These are phyloP conservation scores for Mortierella sp. DNA, from an alignment of 371 early-diverging fungal species.

Conservation along the genomic window DNA sequence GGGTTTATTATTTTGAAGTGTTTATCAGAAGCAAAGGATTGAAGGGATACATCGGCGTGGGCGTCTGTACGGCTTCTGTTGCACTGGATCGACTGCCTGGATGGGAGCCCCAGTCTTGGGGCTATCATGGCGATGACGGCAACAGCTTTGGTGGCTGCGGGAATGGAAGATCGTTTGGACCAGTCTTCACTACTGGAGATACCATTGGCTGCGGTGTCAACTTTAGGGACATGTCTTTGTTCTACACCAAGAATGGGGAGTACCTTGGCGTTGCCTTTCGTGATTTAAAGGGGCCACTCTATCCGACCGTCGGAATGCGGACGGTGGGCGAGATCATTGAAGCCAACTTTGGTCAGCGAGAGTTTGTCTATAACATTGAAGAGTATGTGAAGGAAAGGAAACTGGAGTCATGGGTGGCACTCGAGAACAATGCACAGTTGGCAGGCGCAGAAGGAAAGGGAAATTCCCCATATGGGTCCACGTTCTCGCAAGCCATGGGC, in stretches of 20 bases:
- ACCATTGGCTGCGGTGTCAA: constrained; percentile 93
- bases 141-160: constrained; percentile 77
- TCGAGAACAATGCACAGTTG: constrained; percentile 43
- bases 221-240: constrained; percentile 77
- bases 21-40: constrained; percentile 87
- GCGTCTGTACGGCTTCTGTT: constrained; percentile 72
- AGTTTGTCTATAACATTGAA: constrained; percentile 90
- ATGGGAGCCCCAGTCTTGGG: constrained; percentile 86
- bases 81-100: constrained; percentile 81
- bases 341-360: constrained; percentile 90
- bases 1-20: constrained; percentile 93
- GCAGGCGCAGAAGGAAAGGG: constrained; percentile 13
- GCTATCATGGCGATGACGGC: constrained; percentile 96
- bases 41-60: constrained; percentile 94
- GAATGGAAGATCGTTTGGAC: constrained; percentile 88
- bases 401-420: constrained; percentile 55
- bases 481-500: constrained; percentile 53
- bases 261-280: constrained; percentile 70
- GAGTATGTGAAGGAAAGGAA: constrained; percentile 75
- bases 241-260: constrained; percentile 94
- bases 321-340: constrained; percentile 88
- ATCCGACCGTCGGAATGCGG: constrained; percentile 90
- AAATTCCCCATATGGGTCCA: constrained; percentile 1
- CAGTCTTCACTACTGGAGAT: constrained; percentile 91
- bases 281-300: constrained; percentile 67